Base-by-base conservation (phyloP, 208 protist species). In the Crithidia fasciculata region DNA sequence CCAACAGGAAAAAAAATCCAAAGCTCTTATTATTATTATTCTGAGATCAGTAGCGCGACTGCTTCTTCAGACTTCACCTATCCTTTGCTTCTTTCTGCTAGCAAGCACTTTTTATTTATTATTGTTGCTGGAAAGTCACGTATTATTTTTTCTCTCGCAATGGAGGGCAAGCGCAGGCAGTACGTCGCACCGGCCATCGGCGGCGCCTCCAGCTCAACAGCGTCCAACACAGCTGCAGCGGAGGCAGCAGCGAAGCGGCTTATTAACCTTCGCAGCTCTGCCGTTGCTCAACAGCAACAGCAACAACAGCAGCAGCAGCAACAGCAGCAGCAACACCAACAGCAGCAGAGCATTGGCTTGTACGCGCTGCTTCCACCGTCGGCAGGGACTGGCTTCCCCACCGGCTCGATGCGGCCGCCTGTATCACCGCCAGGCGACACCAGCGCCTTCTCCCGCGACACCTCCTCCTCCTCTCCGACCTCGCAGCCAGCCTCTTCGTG, bases 141-240 rank as follows among this genome's bases (percentile, higher is more conserved):
- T 49, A 8, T 49, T 13, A 2, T 49, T 49, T 49, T 8, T 49
- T 49, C 45, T 49, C 45, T 49, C 9, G 45, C 12, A 49, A 49
- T 73, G 66, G 60, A 73, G 39, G 67, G 74, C n/a, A 79, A 79
- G 40, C 67, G 67, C 44, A 52, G 74, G 39, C 66, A 73, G 40
- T 79, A 79, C 41, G 54, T 73, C 7, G 49, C 74, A 41, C 74
- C 74, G 12, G 15, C 74, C 8, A 55, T 80, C 18, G 54, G 61
- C 2, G 62, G 55, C 37, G 43, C 40, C 10, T 18, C 72, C 8
- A 39, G 50, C 15, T 10, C 66, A 28, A 60, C 13, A 52, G 16
- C 74, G n/a, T 55, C 74, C 18, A 67, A 47, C 1, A 39, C 67
- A 28, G 74, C 73, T 9, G 73, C 73, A 9, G 73, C 65, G 10